Evolutionary conservation across 495 filamentous ascomycete species (phyloP), one percentile per base, ranked within the genome.

Genomic region (Aspergillus baeticus): DNA sequence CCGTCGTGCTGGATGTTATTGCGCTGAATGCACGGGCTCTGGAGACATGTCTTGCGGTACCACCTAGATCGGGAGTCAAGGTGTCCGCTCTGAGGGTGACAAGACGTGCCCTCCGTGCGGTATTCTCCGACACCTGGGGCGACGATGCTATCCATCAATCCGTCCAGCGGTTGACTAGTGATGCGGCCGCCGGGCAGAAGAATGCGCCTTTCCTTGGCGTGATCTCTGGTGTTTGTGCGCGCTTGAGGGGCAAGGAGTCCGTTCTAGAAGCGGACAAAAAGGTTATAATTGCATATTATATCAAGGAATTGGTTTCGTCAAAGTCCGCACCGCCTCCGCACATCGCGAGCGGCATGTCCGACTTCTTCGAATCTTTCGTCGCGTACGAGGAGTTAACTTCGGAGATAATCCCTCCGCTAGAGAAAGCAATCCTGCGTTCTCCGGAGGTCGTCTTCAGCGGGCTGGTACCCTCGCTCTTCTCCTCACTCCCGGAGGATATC

Each of bases 361-460:
- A 96, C 63, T 96, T 98, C 72, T 96, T 96, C 66, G 60, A 71
- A 13, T 76, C 73, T 7, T 96, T 94, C 60, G 75, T 89, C n/a
- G 84, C 83, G 2, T 66, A 82, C 8, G 88, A 89, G 37, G 91
- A 96, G 53, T 67, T 98, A 10, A 76, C 80, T 44, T 84, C 83
- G 51, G 87, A 94, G 36, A 57, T 97, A 33, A 76, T 91, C 21
- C 91, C 94, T 41, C 76, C 90, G 0, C 73, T 98, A 5, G 94
- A 98, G 61, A 95, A 95, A 69, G 86, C 88, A 1, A 82, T 98
- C 36, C 69, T 98, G 37, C 81, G 94, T 69, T 85, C 94, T 15
- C 94, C 94, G 0, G 94, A 98, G 67, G 86, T 98, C 33, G 85
- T 96, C 11, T 76, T 97, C 22, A 83, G 84, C 57, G 87, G 88